Conservation (phyloP, 208 protist genomes). For the Trypanosoma mega region DNA sequence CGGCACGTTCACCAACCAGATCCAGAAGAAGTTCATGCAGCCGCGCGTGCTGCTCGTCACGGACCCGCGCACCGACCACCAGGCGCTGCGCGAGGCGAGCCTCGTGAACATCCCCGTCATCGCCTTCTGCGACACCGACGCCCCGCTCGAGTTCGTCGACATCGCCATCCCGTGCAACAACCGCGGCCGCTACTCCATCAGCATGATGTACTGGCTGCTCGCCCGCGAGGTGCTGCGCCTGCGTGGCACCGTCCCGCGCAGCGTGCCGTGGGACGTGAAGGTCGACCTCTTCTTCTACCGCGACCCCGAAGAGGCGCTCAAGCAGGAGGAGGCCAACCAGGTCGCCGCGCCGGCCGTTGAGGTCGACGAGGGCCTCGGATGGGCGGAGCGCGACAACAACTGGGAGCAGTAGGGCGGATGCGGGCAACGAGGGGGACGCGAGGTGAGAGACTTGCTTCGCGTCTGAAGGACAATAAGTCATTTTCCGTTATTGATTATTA, state of each 20-base stretch:
- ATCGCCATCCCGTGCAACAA: conserved; percentile 99
- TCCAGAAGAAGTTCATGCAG: conserved; percentile 98
- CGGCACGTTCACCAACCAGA: conserved; percentile 99
- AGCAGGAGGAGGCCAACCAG: conserved; percentile 70
- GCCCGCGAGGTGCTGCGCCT: conserved; percentile 97
- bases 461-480: conserved; percentile 15
- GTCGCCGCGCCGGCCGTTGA: conserved; percentile 33
- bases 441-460: conserved; percentile 1
- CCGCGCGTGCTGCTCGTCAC: conserved; percentile 98
- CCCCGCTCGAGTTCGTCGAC: conserved; percentile 96
- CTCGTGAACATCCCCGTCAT: conserved; percentile 99
- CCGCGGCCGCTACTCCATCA: conserved; percentile 94
- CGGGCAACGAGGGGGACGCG: not conserved
- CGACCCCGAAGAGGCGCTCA: conserved; percentile 92
- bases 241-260: conserved; percentile 91
- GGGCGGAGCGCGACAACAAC: conserved; percentile 89
- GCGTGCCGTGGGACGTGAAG: conserved; percentile 97
- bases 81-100: conserved; percentile 96
- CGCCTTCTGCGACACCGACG: conserved; percentile 98
- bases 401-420: conserved; percentile 72
- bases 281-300: conserved; percentile 99
- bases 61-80: conserved; percentile 96
- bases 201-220: conserved; percentile 99
- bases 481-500: conserved; percentile 13
- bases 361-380: conserved; percentile 64